These are phyloP conservation scores for Backusella mclennaniae DNA, from an alignment of 192 early-diverging fungal genomes.

Conservation along the genomic window DNA sequence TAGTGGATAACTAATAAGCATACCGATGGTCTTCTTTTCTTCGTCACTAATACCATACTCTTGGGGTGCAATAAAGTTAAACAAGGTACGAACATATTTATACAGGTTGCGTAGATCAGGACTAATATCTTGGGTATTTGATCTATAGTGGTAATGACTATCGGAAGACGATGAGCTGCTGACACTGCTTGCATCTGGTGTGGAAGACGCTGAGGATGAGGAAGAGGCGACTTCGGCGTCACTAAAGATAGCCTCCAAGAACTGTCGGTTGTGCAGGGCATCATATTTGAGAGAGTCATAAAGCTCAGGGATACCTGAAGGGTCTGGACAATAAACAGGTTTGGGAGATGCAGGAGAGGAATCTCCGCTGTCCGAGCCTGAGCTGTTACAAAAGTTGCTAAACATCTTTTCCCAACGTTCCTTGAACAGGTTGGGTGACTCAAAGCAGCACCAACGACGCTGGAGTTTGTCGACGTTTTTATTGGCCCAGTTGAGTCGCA, in stretches of 20 bases:
- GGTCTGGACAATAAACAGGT: conserved; percentile 43
- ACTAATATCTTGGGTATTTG: not conserved
- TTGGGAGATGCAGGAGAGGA: not conserved
- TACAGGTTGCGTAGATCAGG: conserved; percentile 65
- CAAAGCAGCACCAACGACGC: conserved; percentile 86
- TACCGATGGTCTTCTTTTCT: conserved; percentile 86
- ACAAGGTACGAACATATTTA: conserved; percentile 77
- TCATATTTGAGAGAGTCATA: conserved; percentile 98
- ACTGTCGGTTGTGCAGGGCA: conserved; percentile 91
- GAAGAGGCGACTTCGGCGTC: conserved; percentile 22
- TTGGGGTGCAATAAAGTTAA: conserved; percentile 91
- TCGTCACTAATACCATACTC: conserved; percentile 88
- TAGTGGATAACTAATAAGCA: conserved; percentile 72
- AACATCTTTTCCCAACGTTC: conserved; percentile 99
- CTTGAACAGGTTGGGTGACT: conserved; percentile 79
- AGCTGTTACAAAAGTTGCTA: conserved; percentile 67
- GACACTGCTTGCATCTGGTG: not conserved
- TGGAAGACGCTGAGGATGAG: not conserved
- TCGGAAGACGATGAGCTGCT: not conserved
- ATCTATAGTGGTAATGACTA: not conserved
- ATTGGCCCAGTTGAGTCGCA: conserved; percentile 75
- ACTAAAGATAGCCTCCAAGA: conserved; percentile 72
- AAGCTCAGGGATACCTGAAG: conserved; percentile 87
- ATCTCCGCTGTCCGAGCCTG: conserved; percentile 5
- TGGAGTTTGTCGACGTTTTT: conserved; percentile 61